Evolutionary conservation across 176 grass and related monocot species (phyloP).

Genomic region (Oryza australiensis): DNA sequence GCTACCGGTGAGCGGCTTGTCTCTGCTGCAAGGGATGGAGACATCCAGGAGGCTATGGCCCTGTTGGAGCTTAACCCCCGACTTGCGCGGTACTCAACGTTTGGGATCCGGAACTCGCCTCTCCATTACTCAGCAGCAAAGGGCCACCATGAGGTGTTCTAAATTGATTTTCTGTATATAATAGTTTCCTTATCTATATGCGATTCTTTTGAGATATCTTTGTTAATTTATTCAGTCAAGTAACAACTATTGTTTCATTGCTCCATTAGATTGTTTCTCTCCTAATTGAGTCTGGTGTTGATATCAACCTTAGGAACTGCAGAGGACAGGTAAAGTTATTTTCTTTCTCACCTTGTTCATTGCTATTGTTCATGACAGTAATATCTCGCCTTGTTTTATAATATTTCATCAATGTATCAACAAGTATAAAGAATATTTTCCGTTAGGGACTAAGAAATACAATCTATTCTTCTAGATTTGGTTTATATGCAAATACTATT

Average conservation of each 20-base stretch:
- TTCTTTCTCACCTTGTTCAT: constrained; percentile 26
- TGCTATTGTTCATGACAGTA: neutral
- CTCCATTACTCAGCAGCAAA: constrained; percentile 90
- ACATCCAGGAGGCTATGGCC: constrained; percentile 84
- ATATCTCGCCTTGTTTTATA: neutral
- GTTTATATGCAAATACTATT: constrained; percentile 7
- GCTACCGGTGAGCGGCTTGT: constrained; percentile 77
- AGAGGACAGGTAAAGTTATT: constrained; percentile 66
- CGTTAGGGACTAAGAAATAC: neutral
- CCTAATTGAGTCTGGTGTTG: constrained; percentile 83
- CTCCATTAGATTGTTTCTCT: constrained; percentile 76
- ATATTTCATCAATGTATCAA: constrained; percentile 1
- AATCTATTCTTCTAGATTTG: neutral
- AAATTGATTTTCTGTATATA: constrained; percentile 20
- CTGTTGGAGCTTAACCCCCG: constrained; percentile 88
- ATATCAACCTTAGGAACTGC: constrained; percentile 91
- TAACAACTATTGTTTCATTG: constrained; percentile 22
- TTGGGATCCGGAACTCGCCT: constrained; percentile 83
- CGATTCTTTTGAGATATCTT: constrained; percentile 8
- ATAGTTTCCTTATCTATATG: constrained; percentile 8
- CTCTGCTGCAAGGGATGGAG: constrained; percentile 87
- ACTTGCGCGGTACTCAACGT: constrained; percentile 79
- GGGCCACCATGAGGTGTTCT: constrained; percentile 86
- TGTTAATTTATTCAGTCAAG: constrained; percentile 3
- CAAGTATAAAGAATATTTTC: constrained; percentile 5